Base-by-base conservation (phyloP, 805 yeast species). In the Candida palmyrensis region DNA sequence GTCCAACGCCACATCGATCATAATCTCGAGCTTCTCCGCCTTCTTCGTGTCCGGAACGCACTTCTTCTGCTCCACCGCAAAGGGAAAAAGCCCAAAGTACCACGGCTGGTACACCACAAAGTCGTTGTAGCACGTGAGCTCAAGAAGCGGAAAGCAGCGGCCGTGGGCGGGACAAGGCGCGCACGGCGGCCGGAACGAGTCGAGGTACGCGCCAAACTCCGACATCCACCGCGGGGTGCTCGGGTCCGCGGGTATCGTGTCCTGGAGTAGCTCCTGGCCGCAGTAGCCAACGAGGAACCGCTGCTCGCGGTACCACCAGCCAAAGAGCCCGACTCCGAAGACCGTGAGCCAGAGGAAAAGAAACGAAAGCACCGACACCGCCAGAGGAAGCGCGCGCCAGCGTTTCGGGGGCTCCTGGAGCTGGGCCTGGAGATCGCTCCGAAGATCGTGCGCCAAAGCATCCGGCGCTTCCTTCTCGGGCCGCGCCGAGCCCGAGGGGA, bases 151-250 rank as follows among this genome's bases (percentile, higher is more conserved):
- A 42, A 69, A 76, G 57, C 97, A 90, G 24, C 74, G 64, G 0
- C 89, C 92, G 57, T 89, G 79, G 3, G 68, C 72, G 2, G 97
- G 97, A 51, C 97, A 90, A 17, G 73, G 73, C 3, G 73, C 59
- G 59, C 98, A 90, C 1, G 44, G 28, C 2, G 95, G 94, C 30
- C 70, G 69, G 31, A 70, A 51, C 0, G 49, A 37, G 30, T 71
- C 73, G 36, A 82, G 53, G 36, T 62, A 57, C 0, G 55, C 45
- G 25, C 82, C 84, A 7, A 68, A 23, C 7, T 44, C 30, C 3
- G 53, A 43, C 18, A 75, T 38, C 29, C 53, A 47, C 0, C 55
- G 47, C 19, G 59, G 57, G 4, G 52, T 44, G 5, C 53, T 47
- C 3, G 46, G 42, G 17, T 49, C 35, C 10, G 42, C 30, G 1